Conservation (phyloP, 192 early-diverging fungal species). For the Chytriomyces sp. region DNA sequence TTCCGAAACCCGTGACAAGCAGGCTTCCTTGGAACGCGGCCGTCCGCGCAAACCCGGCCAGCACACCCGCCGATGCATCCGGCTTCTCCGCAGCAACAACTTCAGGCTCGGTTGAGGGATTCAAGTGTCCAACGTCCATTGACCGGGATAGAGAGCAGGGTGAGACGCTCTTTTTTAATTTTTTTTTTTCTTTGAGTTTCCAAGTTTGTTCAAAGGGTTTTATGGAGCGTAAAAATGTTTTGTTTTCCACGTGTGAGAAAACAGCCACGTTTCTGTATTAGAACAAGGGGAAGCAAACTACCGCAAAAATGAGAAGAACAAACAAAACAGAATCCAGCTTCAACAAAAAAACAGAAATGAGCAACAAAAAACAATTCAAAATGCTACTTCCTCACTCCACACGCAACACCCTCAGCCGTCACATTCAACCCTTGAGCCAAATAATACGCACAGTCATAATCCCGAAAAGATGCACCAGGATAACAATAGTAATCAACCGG, state of each 20-base stretch:
- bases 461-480: not conserved
- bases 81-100: not conserved
- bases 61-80: conserved; percentile 28
- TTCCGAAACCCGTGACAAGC: conserved; percentile 39
- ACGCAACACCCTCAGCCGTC: not conserved
- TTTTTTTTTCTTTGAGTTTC: too few species aligned
- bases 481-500: conserved; percentile 22
- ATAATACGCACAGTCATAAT: conserved; percentile 27
- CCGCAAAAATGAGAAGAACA: too few species aligned
- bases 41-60: conserved; percentile 44
- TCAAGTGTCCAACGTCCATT: not conserved
- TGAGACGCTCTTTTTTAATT: not conserved
- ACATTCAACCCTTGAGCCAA: not conserved
- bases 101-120: not conserved
- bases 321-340: too few species aligned
- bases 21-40: conserved; percentile 45
- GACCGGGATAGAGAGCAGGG: not conserved
- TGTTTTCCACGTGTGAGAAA: too few species aligned
- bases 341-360: too few species aligned
- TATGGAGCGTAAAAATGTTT: too few species aligned
- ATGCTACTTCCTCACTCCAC: not conserved
- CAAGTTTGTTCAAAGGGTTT: too few species aligned
- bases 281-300: too few species aligned
- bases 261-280: too few species aligned
- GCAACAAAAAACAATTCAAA: not conserved